A percentile compares a stretch with the other conserved stretches of the same genome.
Evolutionary conservation across 345 rosid genomes (phyloP).

Genomic region (Lumnitzera littorea): DNA sequence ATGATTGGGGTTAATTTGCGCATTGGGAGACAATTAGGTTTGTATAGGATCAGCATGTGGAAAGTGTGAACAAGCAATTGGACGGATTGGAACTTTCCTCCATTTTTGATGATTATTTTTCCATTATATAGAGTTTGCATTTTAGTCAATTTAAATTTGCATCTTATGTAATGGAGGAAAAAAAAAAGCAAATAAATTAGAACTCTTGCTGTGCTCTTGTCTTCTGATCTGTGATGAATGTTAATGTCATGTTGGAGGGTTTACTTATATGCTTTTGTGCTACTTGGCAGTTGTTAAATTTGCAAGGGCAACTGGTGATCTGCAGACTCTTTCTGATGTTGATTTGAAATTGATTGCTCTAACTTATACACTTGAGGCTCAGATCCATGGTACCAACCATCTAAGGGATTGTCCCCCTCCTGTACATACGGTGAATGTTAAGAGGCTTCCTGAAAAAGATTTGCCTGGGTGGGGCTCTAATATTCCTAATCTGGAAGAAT

Average conservation of each 20-base stretch:
- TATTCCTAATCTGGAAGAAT: conserved; percentile 84
- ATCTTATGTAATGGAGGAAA: too few relatives aligned
- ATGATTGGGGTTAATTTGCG: too few relatives aligned
- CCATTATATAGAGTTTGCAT: too few relatives aligned
- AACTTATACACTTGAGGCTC: conserved; percentile 71
- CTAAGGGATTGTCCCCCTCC: conserved; percentile 78
- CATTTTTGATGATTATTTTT: too few relatives aligned
- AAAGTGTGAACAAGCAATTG: too few relatives aligned
- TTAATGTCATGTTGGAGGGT: neutral
- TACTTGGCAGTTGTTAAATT: conserved; percentile 53
- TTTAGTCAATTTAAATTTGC: too few relatives aligned
- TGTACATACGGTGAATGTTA: conserved; percentile 59
- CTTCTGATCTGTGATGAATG: too few relatives aligned
- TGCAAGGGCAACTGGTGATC: conserved; percentile 85
- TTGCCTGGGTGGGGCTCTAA: conserved; percentile 95
- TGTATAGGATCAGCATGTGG: too few relatives aligned
- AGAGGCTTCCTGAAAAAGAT: conserved; percentile 81
- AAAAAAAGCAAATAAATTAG: too few relatives aligned
- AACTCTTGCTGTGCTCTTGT: too few relatives aligned
- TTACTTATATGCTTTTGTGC: neutral
- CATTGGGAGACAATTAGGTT: too few relatives aligned
- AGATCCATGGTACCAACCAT: conserved; percentile 68
- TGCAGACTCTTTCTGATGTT: conserved; percentile 83
- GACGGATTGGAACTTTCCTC: too few relatives aligned
- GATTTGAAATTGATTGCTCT: conserved; percentile 81